Conservation (phyloP, 75 land plant genomes). For the Adiantum capillusveneris region DNA sequence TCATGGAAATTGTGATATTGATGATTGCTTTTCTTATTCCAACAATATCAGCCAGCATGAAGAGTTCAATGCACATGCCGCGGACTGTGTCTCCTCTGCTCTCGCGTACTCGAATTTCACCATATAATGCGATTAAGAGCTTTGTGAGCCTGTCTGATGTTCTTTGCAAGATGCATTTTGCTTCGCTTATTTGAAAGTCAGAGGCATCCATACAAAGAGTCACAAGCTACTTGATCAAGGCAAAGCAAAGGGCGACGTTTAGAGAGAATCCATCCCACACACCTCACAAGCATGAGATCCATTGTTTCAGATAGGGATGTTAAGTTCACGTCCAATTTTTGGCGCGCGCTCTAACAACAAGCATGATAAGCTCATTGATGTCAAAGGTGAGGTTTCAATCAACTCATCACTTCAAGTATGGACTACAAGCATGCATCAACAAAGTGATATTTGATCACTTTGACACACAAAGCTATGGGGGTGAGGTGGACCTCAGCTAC, state of each 20-base stretch:
- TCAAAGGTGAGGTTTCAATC: background rate
- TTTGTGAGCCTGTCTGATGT: background rate
- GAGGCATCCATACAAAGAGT: background rate
- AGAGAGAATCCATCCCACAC: background rate
- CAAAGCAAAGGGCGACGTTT: background rate
- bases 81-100: no score
- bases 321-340: no score
- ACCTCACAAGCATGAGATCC: background rate
- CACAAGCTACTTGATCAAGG: constrained; percentile 2
- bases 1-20: no score
- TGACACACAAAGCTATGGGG: background rate
- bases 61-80: no score
- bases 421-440: background rate
- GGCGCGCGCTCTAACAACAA: no score
- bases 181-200: background rate
- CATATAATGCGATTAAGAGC: background rate
- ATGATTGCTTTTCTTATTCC: no score
- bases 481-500: background rate
- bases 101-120: background rate
- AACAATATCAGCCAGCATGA: no score
- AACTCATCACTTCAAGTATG: constrained; percentile 2
- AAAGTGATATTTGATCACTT: background rate
- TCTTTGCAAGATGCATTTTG: background rate
- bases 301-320: no score
- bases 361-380: background rate